phyloP scores from a whole-genome alignment of 768 basidiomycete species.

The Ramaria sp. region DNA sequence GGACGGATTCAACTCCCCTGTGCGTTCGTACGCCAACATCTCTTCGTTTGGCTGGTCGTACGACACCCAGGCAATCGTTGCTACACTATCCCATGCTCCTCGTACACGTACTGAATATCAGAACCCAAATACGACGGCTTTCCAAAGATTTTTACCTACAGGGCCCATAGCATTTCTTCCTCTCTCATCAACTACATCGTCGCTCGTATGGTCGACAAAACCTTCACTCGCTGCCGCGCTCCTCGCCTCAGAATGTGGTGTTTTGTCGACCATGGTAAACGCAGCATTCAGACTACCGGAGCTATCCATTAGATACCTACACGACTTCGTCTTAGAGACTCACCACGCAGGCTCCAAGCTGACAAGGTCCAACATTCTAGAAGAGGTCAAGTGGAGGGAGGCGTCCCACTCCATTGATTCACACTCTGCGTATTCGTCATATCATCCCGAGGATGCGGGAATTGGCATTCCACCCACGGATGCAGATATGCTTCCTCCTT shows the following conservation, averaged over 20 bases:
- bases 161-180: constrained; percentile 96
- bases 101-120: constrained; percentile 40
- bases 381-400: constrained; percentile 69
- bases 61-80: constrained; percentile 80
- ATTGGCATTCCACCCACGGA: constrained; percentile 42
- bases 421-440: constrained; percentile 48
- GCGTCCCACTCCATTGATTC: constrained; percentile 52
- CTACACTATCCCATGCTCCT: constrained; percentile 69
- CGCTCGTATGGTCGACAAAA: constrained; percentile 90
- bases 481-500: constrained; percentile 59
- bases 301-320: constrained; percentile 57
- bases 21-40: constrained; percentile 77
- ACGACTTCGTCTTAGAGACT: constrained; percentile 47
- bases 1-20: constrained; percentile 92
- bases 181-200: constrained; percentile 63
- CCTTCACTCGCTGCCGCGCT: constrained; percentile 67
- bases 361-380: constrained; percentile 35
- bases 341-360: constrained; percentile 34
- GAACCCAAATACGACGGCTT: constrained; percentile 67
- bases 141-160: constrained; percentile 89
- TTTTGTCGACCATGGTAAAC: constrained; percentile 72
- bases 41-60: constrained; percentile 88
- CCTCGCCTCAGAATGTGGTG: constrained; percentile 48
- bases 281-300: constrained; percentile 82
- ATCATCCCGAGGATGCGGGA: constrained; percentile 23